Base-by-base conservation (phyloP, 345 rosid genomes). In the Bruguiera sexangula region DNA sequence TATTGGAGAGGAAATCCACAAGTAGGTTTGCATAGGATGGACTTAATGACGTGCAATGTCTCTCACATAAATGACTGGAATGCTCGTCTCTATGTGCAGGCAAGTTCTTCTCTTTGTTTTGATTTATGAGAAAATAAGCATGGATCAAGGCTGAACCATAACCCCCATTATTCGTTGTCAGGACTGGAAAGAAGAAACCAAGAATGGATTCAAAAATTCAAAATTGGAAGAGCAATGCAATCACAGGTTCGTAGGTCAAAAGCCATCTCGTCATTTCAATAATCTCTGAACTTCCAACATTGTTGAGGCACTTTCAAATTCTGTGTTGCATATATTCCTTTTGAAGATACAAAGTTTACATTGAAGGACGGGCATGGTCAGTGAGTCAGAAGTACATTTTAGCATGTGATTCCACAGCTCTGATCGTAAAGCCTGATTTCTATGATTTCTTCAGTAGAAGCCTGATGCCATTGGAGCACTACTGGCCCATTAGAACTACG, bases 331-430 rank as follows among this genome's bases (percentile, higher is more conserved):
- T 55, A 3, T 22, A 26, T 22, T 55, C 30, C 16, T 6, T 30
- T 55, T 21, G 16, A 70, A 87, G 97, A 65, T 92, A 89, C 66
- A 92, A 92, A 80, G 88, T 92, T 13, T 85, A 86, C 43, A 55
- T 81, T 29, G 96, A 88, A 77, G 96, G 97, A 63, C 73, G 85
- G 84, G 87, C 88, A 5, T 89, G 96, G 96, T 92, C 96, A 5
- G 96, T 86, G 37, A 92, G 93, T 60, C 87, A 81, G 81, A 92
- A 92, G 68, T 89, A 88, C 69, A 92, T 89, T n/a, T 51, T 92
- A 53, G 92, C 96, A 62, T 92, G 95, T 54, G 85, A 89, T 70
- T 79, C 94, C 2, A 85, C 85, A 87, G 71, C 85, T 7, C 52
- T 92, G 71, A 65, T 76, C 37, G 76, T 87, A 27, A 83, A 60